Base-by-base conservation (phyloP, 208 protist genomes). In the Porcisia deanei region DNA sequence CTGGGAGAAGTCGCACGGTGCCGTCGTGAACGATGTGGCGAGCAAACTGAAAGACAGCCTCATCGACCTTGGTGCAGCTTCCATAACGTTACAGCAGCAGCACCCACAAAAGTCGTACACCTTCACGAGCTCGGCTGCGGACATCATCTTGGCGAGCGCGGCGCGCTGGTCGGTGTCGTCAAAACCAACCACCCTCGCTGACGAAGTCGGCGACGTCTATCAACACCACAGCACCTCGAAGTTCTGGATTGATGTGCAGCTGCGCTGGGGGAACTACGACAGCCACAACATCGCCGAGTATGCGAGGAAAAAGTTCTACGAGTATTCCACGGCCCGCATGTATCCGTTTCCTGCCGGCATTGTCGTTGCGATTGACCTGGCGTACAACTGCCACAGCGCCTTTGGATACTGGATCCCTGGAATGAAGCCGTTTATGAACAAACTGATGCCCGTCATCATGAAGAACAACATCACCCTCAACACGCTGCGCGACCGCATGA, bases 1-100 rank as follows among this genome's bases (percentile, higher is more conserved):
- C 79, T 99, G 99, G 99, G 99, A 99, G 90, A 99, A 99, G 91
- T 98, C 99, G 67, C 99, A 99, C 91, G 99, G 99, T 75, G 95
- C 95, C 18, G 85, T 99, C 2, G 99, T 99, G 16, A 99, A 99
- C 91, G 99, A 99, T 90, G 85, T 99, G 61, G 90, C 99, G 34
- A 96, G 92, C 73, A 99, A 99, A 78, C 89, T 98, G 70, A 95
- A 99, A 34, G 97, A 99, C 81, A 99, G 99, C 72, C 97, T 99
- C 74, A 97, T 90, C n/a, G 99, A 99, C 57, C 98, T 99, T 73
- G 99, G 99, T 82, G 99, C 99, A 73, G 99, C 97, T 2, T 99
- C 98, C 18, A 90, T 96, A 47, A 93, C 92, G 18, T 72, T 99
- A 98, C 98, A 99, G 99, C 96, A 99, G 99, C 94, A 98, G 83